Conservation (phyloP, 1,284 basidiomycete genomes). For the Ceratobasidium sp. region DNA sequence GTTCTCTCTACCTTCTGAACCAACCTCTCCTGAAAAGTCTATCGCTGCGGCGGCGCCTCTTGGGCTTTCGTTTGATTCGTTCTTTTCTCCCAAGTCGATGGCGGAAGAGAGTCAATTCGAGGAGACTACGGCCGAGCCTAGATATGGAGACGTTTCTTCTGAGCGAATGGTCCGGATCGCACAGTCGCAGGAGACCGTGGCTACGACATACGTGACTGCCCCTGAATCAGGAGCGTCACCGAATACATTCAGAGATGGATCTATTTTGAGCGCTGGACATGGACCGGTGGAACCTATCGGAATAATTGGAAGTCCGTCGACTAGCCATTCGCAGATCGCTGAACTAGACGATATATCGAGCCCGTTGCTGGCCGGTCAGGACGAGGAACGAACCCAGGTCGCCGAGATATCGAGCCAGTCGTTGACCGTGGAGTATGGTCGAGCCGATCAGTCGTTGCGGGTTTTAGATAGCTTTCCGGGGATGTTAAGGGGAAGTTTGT, state of each 20-base stretch:
- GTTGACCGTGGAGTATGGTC: constrained; percentile 23
- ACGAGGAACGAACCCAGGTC: neutral
- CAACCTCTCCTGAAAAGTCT: neutral
- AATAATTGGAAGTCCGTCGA: constrained; percentile 35
- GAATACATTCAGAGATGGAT: neutral
- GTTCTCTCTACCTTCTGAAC: neutral
- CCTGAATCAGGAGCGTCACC: constrained; percentile 12
- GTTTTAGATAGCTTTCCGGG: constrained; percentile 22
- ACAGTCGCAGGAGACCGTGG: constrained; percentile 24
- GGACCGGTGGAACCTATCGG: constrained; percentile 2
- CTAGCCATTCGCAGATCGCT: constrained; percentile 32
- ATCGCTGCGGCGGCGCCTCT: neutral
- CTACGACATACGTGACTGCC: constrained; percentile 28
- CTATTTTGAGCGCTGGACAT: neutral
- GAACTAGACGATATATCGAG: constrained; percentile 38
- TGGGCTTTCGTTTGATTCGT: constrained; percentile 35
- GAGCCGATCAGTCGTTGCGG: constrained; percentile 14
- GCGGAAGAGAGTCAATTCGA: neutral
- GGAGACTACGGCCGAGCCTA: neutral
- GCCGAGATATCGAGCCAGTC: constrained; percentile 12
- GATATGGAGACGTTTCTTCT: constrained; percentile 17
- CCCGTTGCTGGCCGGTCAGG: neutral
- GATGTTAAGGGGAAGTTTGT: constrained; percentile 26
- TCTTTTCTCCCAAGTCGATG: constrained; percentile 16
- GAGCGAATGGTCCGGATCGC: constrained; percentile 32